These are phyloP conservation scores for Sphagnum tenellum DNA, from an alignment of 225 moss, liverwort and hornwort genomes.

Conservation along the genomic window DNA sequence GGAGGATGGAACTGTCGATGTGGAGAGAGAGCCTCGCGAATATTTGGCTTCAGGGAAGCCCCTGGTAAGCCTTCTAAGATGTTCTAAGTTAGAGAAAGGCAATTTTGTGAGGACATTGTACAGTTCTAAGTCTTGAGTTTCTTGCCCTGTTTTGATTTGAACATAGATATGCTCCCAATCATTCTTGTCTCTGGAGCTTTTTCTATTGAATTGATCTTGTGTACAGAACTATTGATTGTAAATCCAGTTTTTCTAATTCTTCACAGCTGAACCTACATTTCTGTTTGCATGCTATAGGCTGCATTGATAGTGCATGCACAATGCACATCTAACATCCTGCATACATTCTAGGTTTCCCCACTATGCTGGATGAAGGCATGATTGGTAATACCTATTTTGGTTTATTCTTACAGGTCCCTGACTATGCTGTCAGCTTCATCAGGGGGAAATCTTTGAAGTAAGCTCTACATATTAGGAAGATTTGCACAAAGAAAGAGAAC, in stretches of 20 bases:
- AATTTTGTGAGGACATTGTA: too few species aligned
- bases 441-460: conserved; percentile 89
- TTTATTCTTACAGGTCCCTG: conserved; percentile 62
- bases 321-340: too few species aligned
- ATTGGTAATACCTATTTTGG: background rate
- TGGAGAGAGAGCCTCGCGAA: conserved; percentile 60
- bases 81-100: too few species aligned
- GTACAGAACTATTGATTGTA: background rate
- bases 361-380: background rate
- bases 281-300: too few species aligned
- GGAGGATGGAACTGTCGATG: conserved; percentile 81
- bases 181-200: too few species aligned
- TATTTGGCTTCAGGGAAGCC: conserved; percentile 86
- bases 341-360: too few species aligned
- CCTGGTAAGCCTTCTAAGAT: conserved; percentile 31
- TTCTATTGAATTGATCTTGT: background rate
- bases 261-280: background rate
- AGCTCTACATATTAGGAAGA: background rate
- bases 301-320: too few species aligned
- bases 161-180: too few species aligned
- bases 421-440: conserved; percentile 79
- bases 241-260: background rate
- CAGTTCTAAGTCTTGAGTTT: too few species aligned
- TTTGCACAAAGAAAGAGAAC: too few species aligned
- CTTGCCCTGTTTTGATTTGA: too few species aligned